These are phyloP conservation scores for Boletus bicolor DNA, from an alignment of 768 basidiomycete genomes.

Conservation along the genomic window DNA sequence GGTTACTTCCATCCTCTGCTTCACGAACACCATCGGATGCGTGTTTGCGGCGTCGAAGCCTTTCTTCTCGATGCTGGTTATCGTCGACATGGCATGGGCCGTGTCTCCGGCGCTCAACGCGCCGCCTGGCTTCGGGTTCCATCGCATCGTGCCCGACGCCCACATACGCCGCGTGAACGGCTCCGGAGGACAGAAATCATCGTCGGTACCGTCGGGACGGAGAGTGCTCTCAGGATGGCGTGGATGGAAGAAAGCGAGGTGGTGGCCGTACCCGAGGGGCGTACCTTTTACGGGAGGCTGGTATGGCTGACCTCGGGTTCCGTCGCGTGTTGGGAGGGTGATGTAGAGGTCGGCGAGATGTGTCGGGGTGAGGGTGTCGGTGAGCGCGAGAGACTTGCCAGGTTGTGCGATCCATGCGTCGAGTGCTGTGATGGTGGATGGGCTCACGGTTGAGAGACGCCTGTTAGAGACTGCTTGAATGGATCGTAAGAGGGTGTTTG, in stretches of 20 bases:
- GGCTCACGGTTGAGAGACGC: constrained; percentile 11
- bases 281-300: constrained; percentile 39
- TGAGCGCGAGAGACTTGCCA: constrained; percentile 39
- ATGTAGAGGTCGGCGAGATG: constrained; percentile 62
- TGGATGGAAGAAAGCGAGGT: constrained; percentile 73
- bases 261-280: constrained; percentile 59
- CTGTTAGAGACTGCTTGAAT: neutral
- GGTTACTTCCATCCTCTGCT: constrained; percentile 55
- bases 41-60: constrained; percentile 49
- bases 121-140: constrained; percentile 40
- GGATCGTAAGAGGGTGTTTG: neutral
- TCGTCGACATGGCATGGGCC: constrained; percentile 46
- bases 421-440: constrained; percentile 27
- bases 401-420: constrained; percentile 54
- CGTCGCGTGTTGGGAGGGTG: constrained; percentile 73
- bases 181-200: constrained; percentile 65
- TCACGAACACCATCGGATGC: constrained; percentile 73
- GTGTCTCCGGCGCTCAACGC: constrained; percentile 53
- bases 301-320: constrained; percentile 42
- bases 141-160: constrained; percentile 68
- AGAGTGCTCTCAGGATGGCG: constrained; percentile 54
- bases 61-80: constrained; percentile 57
- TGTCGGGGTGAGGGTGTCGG: constrained; percentile 52
- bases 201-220: constrained; percentile 69
- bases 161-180: constrained; percentile 82